These are phyloP conservation scores for Forsythia suspensa DNA, from an alignment of 257 asterid genomes.

Conservation along the genomic window DNA sequence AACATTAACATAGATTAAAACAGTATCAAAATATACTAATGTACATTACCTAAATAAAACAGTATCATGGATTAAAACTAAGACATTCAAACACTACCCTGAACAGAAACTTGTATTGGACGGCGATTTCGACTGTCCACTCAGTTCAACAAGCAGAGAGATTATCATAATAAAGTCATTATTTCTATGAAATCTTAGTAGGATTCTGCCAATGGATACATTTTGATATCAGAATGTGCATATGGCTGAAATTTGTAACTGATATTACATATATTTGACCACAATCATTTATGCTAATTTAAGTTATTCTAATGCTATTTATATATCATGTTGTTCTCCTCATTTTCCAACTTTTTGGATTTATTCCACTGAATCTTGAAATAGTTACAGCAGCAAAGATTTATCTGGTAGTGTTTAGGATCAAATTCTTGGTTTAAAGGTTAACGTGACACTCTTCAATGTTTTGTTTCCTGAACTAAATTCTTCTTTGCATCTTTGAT, in stretches of 20 bases:
- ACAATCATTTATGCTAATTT: background rate
- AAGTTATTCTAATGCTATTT: background rate
- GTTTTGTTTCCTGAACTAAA: background rate
- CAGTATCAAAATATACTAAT: too few relatives aligned
- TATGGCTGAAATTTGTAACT: constrained; percentile 24
- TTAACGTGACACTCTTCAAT: background rate
- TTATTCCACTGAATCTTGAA: too few relatives aligned
- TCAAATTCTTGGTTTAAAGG: background rate
- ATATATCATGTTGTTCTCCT: background rate
- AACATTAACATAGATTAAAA: too few relatives aligned
- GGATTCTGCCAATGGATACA: constrained; percentile 8
- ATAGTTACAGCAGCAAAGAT: background rate
- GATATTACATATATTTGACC: constrained; percentile 22
- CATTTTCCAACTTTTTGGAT: background rate
- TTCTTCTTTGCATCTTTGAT: too few relatives aligned
- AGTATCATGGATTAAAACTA: too few relatives aligned
- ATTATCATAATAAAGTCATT: background rate
- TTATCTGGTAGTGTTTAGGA: background rate
- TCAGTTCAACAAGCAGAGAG: background rate
- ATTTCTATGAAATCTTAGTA: background rate
- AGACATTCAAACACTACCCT: too few relatives aligned
- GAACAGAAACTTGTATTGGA: constrained; percentile 6
- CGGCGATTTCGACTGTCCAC: background rate
- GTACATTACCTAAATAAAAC: too few relatives aligned
- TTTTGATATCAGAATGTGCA: constrained; percentile 8